Conservation (phyloP, 371 early-diverging fungal genomes). For the Mortierella polycephala region DNA sequence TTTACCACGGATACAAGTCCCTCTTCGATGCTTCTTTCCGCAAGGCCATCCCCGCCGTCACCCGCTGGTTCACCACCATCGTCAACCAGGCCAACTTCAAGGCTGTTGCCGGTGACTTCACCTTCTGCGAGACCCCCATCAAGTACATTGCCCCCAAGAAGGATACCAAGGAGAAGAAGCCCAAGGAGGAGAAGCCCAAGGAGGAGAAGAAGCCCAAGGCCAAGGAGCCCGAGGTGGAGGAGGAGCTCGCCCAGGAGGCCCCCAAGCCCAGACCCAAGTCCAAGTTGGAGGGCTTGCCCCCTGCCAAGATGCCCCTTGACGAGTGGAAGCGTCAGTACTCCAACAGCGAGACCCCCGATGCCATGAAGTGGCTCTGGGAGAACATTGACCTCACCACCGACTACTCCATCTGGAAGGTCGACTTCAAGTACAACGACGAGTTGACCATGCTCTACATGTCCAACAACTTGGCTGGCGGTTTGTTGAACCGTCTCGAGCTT, state of each 20-base stretch:
- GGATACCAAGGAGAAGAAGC: slow-evolving; percentile 60
- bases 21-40: slow-evolving; percentile 77
- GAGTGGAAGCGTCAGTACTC: slow-evolving; percentile 98
- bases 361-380: slow-evolving; percentile 95
- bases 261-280: slow-evolving; percentile 95
- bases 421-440: slow-evolving; percentile 93
- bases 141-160: slow-evolving; percentile 68
- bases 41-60: slow-evolving; percentile 82
- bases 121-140: slow-evolving; percentile 66
- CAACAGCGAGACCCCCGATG: slow-evolving; percentile 92
- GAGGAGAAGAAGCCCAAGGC: slow-evolving; percentile 55
- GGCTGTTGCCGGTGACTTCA: slow-evolving; percentile 78
- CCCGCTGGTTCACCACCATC: slow-evolving; percentile 89
- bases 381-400: slow-evolving; percentile 84
- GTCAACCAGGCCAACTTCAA: slow-evolving; percentile 85
- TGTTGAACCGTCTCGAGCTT: slow-evolving; percentile 92
- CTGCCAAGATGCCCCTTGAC: slow-evolving; percentile 84
- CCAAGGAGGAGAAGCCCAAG: slow-evolving; percentile 57
- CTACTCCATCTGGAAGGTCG: slow-evolving; percentile 87
- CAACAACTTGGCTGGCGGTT: slow-evolving; percentile 90
- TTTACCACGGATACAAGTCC: slow-evolving; percentile 69
- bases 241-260: slow-evolving; percentile 69
- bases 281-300: slow-evolving; percentile 89
- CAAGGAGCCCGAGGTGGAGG: slow-evolving; percentile 58
- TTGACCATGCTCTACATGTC: slow-evolving; percentile 86